A percentile compares a stretch with the other conserved stretches of the same genome.
These are phyloP conservation scores for Euphrasia arctica DNA, from an alignment of 305 asterid genomes.

Conservation along the genomic window DNA sequence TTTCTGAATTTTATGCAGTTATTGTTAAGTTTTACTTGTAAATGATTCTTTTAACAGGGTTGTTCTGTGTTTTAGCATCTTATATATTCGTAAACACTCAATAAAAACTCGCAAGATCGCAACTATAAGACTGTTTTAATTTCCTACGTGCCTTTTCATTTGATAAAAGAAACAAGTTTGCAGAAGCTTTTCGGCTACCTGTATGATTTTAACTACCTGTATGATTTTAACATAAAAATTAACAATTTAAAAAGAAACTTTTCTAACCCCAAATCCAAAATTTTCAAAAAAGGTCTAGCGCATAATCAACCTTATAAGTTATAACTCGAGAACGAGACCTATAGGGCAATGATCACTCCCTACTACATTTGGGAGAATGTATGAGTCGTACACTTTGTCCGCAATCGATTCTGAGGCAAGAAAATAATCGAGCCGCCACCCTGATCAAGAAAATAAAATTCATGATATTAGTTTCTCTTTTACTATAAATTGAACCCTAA, in stretches of 20 bases:
- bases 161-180: too few relatives aligned
- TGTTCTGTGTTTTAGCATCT: too few relatives aligned
- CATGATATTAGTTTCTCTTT: neutral
- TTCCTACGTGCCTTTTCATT: too few relatives aligned
- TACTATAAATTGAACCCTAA: too few relatives aligned
- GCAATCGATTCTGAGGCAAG: constrained; percentile 75
- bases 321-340: constrained; percentile 75
- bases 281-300: neutral
- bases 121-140: too few relatives aligned
- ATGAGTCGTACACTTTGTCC: constrained; percentile 71
- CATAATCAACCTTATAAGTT: constrained; percentile 40
- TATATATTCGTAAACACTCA: too few relatives aligned
- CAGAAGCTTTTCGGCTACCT: neutral
- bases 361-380: constrained; percentile 75
- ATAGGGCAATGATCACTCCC: constrained; percentile 94
- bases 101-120: too few relatives aligned
- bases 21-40: too few relatives aligned
- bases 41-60: too few relatives aligned
- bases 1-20: too few relatives aligned
- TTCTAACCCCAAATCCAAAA: neutral
- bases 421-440: constrained; percentile 97
- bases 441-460: constrained; percentile 28
- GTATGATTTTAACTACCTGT: too few relatives aligned
- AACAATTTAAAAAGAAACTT: neutral
- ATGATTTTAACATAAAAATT: too few relatives aligned